These are phyloP conservation scores for Combretum micranthum DNA, from an alignment of 345 rosid genomes.

Conservation along the genomic window DNA sequence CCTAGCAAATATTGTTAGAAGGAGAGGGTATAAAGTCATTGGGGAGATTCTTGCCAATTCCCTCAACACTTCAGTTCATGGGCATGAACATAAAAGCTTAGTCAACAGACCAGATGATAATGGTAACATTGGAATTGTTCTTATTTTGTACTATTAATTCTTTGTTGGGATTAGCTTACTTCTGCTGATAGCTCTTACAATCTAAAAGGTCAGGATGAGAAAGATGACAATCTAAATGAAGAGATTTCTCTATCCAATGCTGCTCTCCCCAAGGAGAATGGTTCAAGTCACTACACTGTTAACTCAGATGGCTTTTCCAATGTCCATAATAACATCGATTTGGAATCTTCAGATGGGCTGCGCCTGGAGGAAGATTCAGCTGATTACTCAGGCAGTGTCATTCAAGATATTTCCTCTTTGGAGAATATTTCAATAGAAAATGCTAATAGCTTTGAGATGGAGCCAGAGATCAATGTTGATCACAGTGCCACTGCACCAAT, in stretches of 20 bases:
- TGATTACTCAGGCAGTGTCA: neutral
- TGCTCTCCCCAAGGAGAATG: constrained; percentile 8
- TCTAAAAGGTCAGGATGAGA: constrained; percentile 23
- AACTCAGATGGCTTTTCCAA: constrained; percentile 16
- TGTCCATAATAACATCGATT: constrained; percentile 7
- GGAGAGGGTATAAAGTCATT: constrained; percentile 79
- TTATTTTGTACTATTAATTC: neutral
- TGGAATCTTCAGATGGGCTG: constrained; percentile 15
- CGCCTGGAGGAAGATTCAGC: constrained; percentile 7
- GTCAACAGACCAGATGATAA: constrained; percentile 13
- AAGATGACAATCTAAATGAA: constrained; percentile 12
- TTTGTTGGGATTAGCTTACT: constrained; percentile 14
- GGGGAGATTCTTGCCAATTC: constrained; percentile 53
- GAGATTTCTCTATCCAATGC: constrained; percentile 16
- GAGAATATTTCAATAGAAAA: constrained; percentile 1
- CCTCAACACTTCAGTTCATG: constrained; percentile 17
- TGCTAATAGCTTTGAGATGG: constrained; percentile 1
- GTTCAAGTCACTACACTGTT: constrained; percentile 11
- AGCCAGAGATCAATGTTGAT: constrained; percentile 1
- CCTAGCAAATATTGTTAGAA: constrained; percentile 76
- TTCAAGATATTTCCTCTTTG: constrained; percentile 8
- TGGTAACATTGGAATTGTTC: constrained; percentile 9
- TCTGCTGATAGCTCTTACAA: constrained; percentile 11
- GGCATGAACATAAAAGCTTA: constrained; percentile 10
- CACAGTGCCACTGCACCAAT: constrained; percentile 3